Percentiles rank a stretch among this genome's conserved stretches.
These are phyloP conservation scores for Straminergon stramineum DNA, from an alignment of 225 moss, liverwort and hornwort species.

Conservation along the genomic window DNA sequence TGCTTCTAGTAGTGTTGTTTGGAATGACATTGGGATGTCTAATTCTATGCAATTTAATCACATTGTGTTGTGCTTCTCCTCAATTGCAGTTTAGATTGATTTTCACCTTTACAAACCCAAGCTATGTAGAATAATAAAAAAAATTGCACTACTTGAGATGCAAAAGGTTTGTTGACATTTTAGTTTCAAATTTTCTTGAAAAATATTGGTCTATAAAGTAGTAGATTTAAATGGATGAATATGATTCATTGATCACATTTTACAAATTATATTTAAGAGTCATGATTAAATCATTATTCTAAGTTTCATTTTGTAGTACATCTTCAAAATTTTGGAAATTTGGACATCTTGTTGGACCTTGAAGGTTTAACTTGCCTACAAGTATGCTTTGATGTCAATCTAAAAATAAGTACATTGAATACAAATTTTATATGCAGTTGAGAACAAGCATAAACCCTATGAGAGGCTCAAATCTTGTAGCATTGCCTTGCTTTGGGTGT, in stretches of 20 bases:
- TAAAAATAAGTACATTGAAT: neutral
- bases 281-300: neutral
- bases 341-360: neutral
- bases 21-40: neutral
- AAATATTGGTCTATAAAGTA: neutral
- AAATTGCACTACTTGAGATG: no score
- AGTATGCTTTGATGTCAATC: neutral
- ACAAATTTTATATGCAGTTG: neutral
- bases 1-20: no score
- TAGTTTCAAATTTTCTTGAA: neutral
- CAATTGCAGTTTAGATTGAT: neutral
- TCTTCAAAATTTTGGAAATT: neutral
- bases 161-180: neutral
- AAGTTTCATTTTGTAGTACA: neutral
- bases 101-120: neutral
- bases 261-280: neutral
- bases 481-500: neutral
- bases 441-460: neutral
- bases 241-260: neutral
- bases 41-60: neutral
- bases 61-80: neutral
- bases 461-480: rapidly evolving
- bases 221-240: neutral
- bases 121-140: neutral
- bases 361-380: neutral